Base-by-base conservation (phyloP, 108 stramenopile genomes). In the Stephanodiscus triporus region DNA sequence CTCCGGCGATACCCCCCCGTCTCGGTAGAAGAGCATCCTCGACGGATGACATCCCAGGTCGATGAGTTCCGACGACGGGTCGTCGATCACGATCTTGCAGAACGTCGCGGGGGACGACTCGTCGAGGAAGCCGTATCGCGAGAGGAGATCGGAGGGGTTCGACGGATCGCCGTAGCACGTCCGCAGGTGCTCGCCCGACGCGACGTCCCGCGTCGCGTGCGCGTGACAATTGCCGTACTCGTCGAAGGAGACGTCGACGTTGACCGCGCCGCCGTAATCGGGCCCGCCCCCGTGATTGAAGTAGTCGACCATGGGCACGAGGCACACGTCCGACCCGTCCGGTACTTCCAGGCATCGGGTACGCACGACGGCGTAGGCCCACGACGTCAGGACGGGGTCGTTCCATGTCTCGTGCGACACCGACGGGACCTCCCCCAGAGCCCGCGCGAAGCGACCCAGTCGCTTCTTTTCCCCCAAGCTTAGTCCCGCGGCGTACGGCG, bases 1-100 rank as follows among this genome's bases (percentile, higher is more conserved):
- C 26, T 73, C 65, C 24, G 73, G 30, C 1, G 58, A 48, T 14
- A 78, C 42, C 16, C 51, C 50, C 0, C 77, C 77, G 30, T 69
- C 59, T 23, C 66, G 73, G 63, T 81, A 85, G 38, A 87, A 87
- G 13, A 83, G 47, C 84, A 87, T 80, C 36, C 58, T 50, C 20
- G 58, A 50, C 17, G 70, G 70, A 66, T 85, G 85, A 9, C 40
- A 42, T 20, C 87, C 87, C 74, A 87, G 37, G 32, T 78, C 63
- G 32, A 55, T 42, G 19, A 87, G 34, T 54, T 85, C 87, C 2
- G 72, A 17, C 32, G 63, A 63, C 9, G 77, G 47, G 51, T 77
- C 34, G 26, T 65, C 51, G 23, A 68, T 55, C 49, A 87, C 73
- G 47, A 75, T 60, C 30, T 87, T 87, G 75, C 87, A 87, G 68